Conservation (phyloP, 2,329 filamentous ascomycete species). For the Aspergillus brasiliensis region DNA sequence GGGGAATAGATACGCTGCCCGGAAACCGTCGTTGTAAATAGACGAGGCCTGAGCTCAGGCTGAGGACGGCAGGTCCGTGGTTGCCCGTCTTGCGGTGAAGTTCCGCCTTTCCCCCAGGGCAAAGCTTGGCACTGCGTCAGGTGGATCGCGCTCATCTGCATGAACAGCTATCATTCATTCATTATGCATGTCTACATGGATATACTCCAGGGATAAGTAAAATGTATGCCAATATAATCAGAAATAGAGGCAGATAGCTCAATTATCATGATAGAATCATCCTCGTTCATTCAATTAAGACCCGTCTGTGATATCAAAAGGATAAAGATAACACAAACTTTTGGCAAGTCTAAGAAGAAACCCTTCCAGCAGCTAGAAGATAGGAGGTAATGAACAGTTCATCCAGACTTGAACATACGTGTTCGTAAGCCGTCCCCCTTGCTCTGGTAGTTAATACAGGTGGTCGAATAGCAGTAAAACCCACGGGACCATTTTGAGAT, state of each 20-base stretch:
- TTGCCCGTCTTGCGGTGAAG: constrained; percentile 8
- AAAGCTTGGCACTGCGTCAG: constrained; percentile 11
- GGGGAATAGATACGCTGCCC: neutral
- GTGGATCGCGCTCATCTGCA: neutral
- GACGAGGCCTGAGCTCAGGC: constrained; percentile 8
- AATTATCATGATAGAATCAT: neutral
- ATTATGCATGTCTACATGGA: neutral
- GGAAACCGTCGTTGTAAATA: constrained; percentile 2
- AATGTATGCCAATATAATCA: too few species aligned
- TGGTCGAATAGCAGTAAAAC: neutral
- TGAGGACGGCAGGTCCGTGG: neutral
- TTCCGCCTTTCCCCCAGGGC: neutral
- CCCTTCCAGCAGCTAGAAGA: neutral
- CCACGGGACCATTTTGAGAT: neutral
- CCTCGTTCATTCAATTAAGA: neutral
- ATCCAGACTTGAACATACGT: constrained; percentile 1
- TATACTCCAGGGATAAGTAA: neutral
- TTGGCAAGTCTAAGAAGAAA: neutral
- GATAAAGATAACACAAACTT: constrained; percentile 10
- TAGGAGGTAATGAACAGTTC: neutral
- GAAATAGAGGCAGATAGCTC: neutral
- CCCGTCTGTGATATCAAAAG: constrained; percentile 11
- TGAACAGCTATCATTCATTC: neutral
- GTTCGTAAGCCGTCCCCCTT: neutral
- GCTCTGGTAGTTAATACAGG: neutral